phyloP scores from a whole-genome alignment of 2,329 filamentous ascomycete genomes.

The Aspergillus latus region DNA sequence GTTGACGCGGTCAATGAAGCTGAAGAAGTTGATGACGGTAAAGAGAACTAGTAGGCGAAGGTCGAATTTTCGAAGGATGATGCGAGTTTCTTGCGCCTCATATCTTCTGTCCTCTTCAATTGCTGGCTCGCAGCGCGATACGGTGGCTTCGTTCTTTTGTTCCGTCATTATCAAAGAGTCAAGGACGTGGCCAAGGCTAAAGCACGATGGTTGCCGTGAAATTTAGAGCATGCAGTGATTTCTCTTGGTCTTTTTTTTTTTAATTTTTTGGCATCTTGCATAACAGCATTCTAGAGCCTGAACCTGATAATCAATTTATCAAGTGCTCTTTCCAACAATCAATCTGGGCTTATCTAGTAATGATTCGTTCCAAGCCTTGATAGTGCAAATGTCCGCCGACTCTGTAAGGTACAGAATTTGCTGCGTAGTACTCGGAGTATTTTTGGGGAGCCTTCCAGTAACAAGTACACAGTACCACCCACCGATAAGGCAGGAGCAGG shows the following conservation, averaged over 20 bases:
- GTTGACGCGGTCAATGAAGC: constrained; percentile 32
- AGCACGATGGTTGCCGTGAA: too few relatives aligned
- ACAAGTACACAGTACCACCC: too few relatives aligned
- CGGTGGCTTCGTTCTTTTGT: background rate
- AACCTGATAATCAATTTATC: background rate
- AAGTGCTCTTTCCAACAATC: background rate
- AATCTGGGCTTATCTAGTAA: too few relatives aligned
- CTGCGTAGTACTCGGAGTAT: too few relatives aligned
- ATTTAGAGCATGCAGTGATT: background rate
- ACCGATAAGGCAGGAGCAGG: too few relatives aligned
- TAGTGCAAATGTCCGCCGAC: too few relatives aligned
- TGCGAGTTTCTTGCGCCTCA: background rate
- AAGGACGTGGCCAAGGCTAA: background rate
- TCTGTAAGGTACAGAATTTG: too few relatives aligned
- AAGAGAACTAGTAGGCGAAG: constrained; percentile 35
- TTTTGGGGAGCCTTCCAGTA: too few relatives aligned
- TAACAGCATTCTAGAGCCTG: background rate
- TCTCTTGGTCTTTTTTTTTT: background rate
- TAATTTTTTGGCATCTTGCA: background rate
- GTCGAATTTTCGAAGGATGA: constrained; percentile 37
- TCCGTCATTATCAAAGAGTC: too few relatives aligned
- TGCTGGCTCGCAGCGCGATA: background rate
- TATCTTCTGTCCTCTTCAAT: background rate
- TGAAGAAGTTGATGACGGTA: constrained; percentile 33
- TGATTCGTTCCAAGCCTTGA: too few relatives aligned